Conservation (phyloP, 2,329 filamentous ascomycete species). For the Diaporthe nobilis region DNA sequence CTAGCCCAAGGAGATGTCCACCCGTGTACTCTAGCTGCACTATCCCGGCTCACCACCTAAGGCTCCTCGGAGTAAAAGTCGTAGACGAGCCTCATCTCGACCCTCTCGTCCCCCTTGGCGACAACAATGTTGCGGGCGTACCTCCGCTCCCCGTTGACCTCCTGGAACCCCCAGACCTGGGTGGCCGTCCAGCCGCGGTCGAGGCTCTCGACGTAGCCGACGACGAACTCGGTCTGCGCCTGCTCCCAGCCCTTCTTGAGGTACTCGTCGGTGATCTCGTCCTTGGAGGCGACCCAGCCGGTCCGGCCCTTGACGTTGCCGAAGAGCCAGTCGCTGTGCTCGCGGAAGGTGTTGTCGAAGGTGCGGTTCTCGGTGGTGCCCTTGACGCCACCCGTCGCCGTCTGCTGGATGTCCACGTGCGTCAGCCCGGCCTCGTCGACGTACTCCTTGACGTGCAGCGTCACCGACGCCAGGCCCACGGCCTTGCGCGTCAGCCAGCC, state of each 20-base stretch:
- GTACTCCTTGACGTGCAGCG: slow-evolving; percentile 73
- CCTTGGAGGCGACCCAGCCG: slow-evolving; percentile 59
- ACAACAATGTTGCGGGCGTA: slow-evolving; percentile 68
- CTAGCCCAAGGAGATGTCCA: background rate
- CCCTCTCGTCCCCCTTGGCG: slow-evolving; percentile 64
- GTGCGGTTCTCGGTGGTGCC: slow-evolving; percentile 72
- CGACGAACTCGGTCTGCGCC: slow-evolving; percentile 69
- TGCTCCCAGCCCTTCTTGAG: slow-evolving; percentile 72
- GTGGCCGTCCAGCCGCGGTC: slow-evolving; percentile 68
- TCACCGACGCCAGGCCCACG: slow-evolving; percentile 78
- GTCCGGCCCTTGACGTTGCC: slow-evolving; percentile 76
- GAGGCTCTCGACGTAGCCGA: slow-evolving; percentile 71
- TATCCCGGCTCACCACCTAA: slow-evolving; percentile 30
- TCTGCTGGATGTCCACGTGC: slow-evolving; percentile 81
- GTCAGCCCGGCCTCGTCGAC: slow-evolving; percentile 57
- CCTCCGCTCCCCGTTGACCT: slow-evolving; percentile 64
- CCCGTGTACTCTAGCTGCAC: slow-evolving; percentile 33
- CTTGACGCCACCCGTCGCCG: slow-evolving; percentile 78
- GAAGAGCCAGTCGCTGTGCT: slow-evolving; percentile 85
- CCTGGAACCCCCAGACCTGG: slow-evolving; percentile 75
- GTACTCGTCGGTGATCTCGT: slow-evolving; percentile 61
- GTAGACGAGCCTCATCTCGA: slow-evolving; percentile 69
- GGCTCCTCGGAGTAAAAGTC: slow-evolving; percentile 57
- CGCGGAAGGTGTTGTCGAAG: slow-evolving; percentile 66
- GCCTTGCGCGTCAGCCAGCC: slow-evolving; percentile 81